A percentile compares a stretch with the other conserved stretches of the same genome.
Evolutionary conservation across 2,329 filamentous ascomycete species (phyloP).

Genomic region (Pseudogymnoascus sp.): DNA sequence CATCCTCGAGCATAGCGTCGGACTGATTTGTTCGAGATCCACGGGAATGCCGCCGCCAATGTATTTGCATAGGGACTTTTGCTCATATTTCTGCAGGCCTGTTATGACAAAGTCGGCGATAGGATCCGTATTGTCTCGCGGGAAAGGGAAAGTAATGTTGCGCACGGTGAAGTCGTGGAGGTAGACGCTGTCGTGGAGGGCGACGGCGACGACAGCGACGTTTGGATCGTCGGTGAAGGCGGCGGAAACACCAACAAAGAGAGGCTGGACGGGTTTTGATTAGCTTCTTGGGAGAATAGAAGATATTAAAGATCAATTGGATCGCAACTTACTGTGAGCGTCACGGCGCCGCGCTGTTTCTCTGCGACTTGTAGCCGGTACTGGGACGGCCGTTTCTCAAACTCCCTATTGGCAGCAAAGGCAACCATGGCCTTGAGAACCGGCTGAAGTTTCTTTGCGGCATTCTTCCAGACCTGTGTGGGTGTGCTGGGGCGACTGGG

Average conservation of each 20-base stretch:
- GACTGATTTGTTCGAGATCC: slow-evolving; percentile 51
- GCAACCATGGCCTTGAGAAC: slow-evolving; percentile 5
- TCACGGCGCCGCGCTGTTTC: neutral
- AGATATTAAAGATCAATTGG: neutral
- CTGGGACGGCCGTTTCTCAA: neutral
- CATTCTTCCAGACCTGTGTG: neutral
- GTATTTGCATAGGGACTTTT: slow-evolving; percentile 63
- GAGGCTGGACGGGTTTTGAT: slow-evolving; percentile 34
- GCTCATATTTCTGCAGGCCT: slow-evolving; percentile 51
- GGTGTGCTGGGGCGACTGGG: neutral
- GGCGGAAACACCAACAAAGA: slow-evolving; percentile 57
- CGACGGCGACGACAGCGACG: slow-evolving; percentile 52
- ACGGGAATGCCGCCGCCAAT: slow-evolving; percentile 64
- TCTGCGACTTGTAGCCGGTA: neutral
- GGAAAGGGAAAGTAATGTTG: slow-evolving; percentile 41
- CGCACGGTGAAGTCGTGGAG: slow-evolving; percentile 64
- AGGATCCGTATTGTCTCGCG: slow-evolving; percentile 35
- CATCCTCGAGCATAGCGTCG: slow-evolving; percentile 58
- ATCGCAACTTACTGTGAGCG: neutral
- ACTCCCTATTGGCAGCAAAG: neutral
- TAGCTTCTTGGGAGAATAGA: neutral
- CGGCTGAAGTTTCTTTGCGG: neutral
- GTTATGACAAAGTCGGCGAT: slow-evolving; percentile 54
- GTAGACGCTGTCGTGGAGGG: slow-evolving; percentile 67
- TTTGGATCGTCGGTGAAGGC: slow-evolving; percentile 41